Evolutionary conservation across 495 filamentous ascomycete genomes (phyloP).

Genomic region (Trichoderma orchidacearum): DNA sequence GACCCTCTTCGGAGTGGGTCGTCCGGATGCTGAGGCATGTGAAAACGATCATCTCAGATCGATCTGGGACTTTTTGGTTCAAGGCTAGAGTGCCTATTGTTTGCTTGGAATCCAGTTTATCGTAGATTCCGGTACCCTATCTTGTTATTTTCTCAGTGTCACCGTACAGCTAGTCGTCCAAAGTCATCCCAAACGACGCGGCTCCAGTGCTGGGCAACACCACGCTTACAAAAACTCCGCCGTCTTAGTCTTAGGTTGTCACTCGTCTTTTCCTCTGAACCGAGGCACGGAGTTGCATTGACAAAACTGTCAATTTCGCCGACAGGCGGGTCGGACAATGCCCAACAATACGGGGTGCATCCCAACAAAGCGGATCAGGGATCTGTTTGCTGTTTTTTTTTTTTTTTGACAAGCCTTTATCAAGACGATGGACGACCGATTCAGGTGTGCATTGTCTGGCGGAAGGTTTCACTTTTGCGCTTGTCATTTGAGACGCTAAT

Average conservation of each 20-base stretch:
- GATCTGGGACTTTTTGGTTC: not conserved
- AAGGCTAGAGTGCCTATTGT: not conserved
- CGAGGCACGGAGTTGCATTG: not conserved
- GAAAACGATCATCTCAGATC: not conserved
- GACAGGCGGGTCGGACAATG: not conserved
- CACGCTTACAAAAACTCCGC: too few relatives aligned
- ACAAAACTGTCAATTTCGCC: not conserved
- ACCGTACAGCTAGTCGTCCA: too few relatives aligned
- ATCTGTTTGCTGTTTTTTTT: not conserved
- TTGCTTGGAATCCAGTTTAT: not conserved
- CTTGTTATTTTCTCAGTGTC: not conserved
- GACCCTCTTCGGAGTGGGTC: not conserved
- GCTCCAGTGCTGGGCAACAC: too few relatives aligned
- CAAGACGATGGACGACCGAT: not conserved
- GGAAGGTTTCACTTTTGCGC: not conserved
- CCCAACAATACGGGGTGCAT: not conserved
- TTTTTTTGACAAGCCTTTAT: not conserved
- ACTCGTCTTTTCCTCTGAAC: not conserved
- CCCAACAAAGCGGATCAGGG: not conserved
- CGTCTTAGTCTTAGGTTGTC: too few relatives aligned
- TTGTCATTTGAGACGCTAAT: too few relatives aligned
- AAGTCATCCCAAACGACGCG: too few relatives aligned
- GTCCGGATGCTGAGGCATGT: not conserved
- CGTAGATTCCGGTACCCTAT: not conserved
- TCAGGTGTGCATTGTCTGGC: not conserved